These are phyloP conservation scores for Neonectria magnoliae DNA, from an alignment of 2,329 filamentous ascomycete genomes.

Conservation along the genomic window DNA sequence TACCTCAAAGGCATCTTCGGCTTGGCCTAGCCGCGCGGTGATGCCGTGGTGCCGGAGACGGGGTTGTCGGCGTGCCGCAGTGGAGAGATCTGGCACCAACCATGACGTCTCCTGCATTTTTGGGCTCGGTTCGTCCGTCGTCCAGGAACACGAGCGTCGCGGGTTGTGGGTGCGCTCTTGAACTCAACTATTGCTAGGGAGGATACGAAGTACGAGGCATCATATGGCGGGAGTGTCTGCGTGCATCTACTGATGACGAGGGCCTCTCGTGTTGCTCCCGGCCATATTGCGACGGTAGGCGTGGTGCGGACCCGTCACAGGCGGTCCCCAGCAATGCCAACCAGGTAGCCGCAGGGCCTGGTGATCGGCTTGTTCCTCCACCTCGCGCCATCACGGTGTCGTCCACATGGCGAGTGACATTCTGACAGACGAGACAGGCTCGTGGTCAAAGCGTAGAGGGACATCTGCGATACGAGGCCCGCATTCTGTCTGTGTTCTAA, in stretches of 20 bases:
- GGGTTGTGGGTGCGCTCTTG: not conserved
- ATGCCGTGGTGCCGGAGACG: constrained; percentile 10
- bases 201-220: not conserved
- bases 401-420: constrained; percentile 14
- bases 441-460: constrained; percentile 15
- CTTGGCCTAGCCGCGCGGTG: constrained; percentile 6
- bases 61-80: not conserved
- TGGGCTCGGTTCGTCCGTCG: constrained; percentile 11
- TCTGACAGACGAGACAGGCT: constrained; percentile 7
- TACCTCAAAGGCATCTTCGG: not conserved
- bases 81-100: constrained; percentile 9
- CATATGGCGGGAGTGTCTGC: not conserved
- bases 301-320: constrained; percentile 11
- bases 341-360: constrained; percentile 18
- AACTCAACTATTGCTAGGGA: not conserved
- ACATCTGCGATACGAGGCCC: constrained; percentile 18
- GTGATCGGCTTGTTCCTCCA: constrained; percentile 17
- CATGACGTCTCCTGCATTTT: constrained; percentile 11
- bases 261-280: constrained; percentile 9
- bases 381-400: constrained; percentile 8
- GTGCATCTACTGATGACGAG: constrained; percentile 13
- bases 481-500: constrained; percentile 3
- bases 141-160: constrained; percentile 19
- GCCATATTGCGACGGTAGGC: constrained; percentile 15
- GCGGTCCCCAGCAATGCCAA: constrained; percentile 8